Evolutionary conservation across 306 rosid species (phyloP), one percentile per base, ranked within the genome.

Genomic region (Purshia tridentata): DNA sequence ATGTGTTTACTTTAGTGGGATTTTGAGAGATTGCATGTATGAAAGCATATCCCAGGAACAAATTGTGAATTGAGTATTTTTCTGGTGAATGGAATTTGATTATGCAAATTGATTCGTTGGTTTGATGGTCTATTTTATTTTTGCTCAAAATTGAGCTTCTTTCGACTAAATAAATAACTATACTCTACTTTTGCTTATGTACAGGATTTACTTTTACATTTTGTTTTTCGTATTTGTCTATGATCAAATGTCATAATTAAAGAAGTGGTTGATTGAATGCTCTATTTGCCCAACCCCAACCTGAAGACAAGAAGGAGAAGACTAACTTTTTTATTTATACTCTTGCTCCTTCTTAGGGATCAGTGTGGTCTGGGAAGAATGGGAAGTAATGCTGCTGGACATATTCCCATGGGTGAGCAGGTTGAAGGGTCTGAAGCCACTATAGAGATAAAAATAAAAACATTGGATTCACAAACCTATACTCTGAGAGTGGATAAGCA

Each of bases 401-500:
- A 73, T 70, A 65, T 84, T 70, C 72, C 80, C 53, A 75, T 56
- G 73, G 53, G 48, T 70, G 77, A 52, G 82, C 84, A 48, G 63
- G 75, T 79, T 66, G 97, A 70, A 81, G 84, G 81, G 76, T 80
- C 92, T 78, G 97, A 88, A 81, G 47, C 99, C 16, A 69, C 86
- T 35, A 92, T 95, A 66, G 97, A 95, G 88, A 95, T 95, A 70
- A 95, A 95, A 82, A 82, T 95, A 58, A 95, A 90, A 80, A 95
- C 98, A 70, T 81, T 95, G 89, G 98, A 95, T 80, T 88, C 97
- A 72, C 97, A 90, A 80, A 95, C 88, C 10, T 87, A 91, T 84
- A 88, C 97, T 79, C 86, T 95, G 73, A 88, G 84, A 87, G 99
- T 95, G 82, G 99, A 95, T 87, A 95, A 91, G 53, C 96, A 95